Percentiles rank a stretch among this genome's conserved stretches.
Conservation (phyloP, 2,329 filamentous ascomycete species). For the Ilyonectria mors-panacis region DNA sequence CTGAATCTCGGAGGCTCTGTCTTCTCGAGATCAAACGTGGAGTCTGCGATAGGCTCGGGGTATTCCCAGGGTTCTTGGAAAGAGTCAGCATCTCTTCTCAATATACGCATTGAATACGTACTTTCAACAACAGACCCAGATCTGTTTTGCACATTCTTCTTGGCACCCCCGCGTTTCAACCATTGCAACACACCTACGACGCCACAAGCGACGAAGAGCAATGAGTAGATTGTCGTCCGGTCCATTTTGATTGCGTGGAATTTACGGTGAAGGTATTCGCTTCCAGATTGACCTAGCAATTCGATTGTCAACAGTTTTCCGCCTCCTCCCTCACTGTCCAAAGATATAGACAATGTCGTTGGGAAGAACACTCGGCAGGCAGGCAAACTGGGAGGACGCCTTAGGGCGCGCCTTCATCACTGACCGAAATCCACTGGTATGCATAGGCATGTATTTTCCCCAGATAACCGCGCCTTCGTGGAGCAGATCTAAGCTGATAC, state of each 20-base stretch:
- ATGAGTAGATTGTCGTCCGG: not conserved
- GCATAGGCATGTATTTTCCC: not conserved
- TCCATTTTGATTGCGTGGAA: not conserved
- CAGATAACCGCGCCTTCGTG: constrained; percentile 21
- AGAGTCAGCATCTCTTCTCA: not conserved
- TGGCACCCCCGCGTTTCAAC: not conserved
- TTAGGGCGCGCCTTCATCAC: not conserved
- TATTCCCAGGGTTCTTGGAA: constrained; percentile 3
- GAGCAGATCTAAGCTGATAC: not conserved
- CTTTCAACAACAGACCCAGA: not conserved
- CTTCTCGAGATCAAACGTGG: constrained; percentile 8
- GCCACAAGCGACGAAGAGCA: not conserved
- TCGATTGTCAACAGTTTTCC: no score
- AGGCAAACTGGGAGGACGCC: not conserved
- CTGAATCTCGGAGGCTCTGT: constrained; percentile 6
- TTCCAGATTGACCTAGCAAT: not conserved
- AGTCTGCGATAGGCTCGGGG: not conserved
- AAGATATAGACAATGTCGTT: not conserved
- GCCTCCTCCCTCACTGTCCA: not conserved
- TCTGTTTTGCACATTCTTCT: not conserved
- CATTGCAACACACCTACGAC: not conserved
- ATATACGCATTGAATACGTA: not conserved
- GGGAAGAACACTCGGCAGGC: not conserved
- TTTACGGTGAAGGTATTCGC: not conserved
- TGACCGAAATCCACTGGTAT: not conserved